These are phyloP conservation scores for Neostapfia colusana DNA, from an alignment of 176 grass and related monocot genomes.

Conservation along the genomic window DNA sequence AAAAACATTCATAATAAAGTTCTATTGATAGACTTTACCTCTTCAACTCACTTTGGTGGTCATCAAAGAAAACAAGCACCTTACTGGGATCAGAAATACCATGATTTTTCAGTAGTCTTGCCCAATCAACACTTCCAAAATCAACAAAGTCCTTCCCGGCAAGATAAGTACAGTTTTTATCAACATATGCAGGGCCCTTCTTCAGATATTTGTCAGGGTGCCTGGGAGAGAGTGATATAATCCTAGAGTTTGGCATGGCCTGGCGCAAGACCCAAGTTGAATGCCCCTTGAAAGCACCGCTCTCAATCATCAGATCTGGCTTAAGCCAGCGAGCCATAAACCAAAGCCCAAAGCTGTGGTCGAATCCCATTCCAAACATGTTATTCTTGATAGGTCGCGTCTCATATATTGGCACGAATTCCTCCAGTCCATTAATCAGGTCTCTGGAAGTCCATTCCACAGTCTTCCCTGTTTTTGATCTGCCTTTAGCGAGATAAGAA, in stretches of 20 bases:
- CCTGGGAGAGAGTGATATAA: conserved; percentile 73
- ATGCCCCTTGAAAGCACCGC: conserved; percentile 91
- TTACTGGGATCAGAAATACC: conserved; percentile 68
- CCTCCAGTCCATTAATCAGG: conserved; percentile 72
- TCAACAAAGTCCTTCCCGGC: conserved; percentile 81
- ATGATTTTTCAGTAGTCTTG: conserved; percentile 62
- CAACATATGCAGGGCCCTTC: conserved; percentile 93
- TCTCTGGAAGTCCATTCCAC: conserved; percentile 73
- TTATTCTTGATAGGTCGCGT: conserved; percentile 89
- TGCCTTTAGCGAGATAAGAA: conserved; percentile 73
- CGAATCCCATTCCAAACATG: conserved; percentile 85
- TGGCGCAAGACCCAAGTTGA: conserved; percentile 88
- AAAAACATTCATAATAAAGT: background rate
- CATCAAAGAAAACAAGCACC: conserved; percentile 93
- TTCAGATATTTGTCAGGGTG: conserved; percentile 87
- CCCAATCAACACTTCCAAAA: conserved; percentile 80
- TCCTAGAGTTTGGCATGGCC: conserved; percentile 71
- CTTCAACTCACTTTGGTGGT: conserved; percentile 93
- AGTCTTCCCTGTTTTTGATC: conserved; percentile 71
- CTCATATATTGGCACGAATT: conserved; percentile 86
- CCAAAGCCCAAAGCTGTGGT: conserved; percentile 96
- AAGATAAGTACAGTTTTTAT: conserved; percentile 89
- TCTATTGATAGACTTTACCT: conserved; percentile 41
- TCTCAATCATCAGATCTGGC: conserved; percentile 88
- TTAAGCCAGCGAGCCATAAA: conserved; percentile 91